Evolutionary conservation across 1,139 yeast genomes (phyloP), one percentile per base, ranked within the genome.

Genomic region (Protomyces lactucae-debilis): DNA sequence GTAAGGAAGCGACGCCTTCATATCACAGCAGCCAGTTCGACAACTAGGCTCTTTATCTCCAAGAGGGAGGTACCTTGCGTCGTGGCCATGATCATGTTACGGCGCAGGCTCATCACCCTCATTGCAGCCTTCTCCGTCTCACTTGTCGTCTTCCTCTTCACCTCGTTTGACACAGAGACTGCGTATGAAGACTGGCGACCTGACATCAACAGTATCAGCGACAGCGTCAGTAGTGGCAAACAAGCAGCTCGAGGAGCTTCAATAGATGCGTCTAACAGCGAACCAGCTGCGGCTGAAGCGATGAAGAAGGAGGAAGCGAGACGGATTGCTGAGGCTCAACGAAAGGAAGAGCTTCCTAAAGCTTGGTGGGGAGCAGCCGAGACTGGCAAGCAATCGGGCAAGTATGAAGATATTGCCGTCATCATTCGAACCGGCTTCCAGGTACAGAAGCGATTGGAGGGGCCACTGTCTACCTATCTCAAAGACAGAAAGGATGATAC

Each of bases 361-460:
- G 21, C 48, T 51, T 12, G 35, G 14, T 32, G 48, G 39, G 55
- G 48, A 32, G 53, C 37, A 12, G 37, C 37, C 16, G 53, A 51
- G 16, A 32, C 53, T 16, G 48, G 48, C 12, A 43, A 43, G 48
- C 18, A 43, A 16, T 43, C 23, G 48, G 48, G 48, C 21, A 37
- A 37, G 43, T 37, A 37, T 16, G 28, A 46, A 8, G 60, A 57
- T 9, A 57, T 57, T 21, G 60, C 45, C 8, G 60, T 57, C 46
- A 48, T 57, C 46, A 28, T 57, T 9, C 60, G 60, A 9, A 57
- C 60, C 18, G 60, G 60, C n/a, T 40, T 45, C 23, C 35, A 57
- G 23, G 55, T 57, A 12, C 36, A 57, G 36, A 40, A 57, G 18
- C 54, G 60, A 3, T 35, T 57, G 18, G 45, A 32, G 10, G 60